Conservation (phyloP, 441 rosid genomes). For the Kokia cookei region DNA sequence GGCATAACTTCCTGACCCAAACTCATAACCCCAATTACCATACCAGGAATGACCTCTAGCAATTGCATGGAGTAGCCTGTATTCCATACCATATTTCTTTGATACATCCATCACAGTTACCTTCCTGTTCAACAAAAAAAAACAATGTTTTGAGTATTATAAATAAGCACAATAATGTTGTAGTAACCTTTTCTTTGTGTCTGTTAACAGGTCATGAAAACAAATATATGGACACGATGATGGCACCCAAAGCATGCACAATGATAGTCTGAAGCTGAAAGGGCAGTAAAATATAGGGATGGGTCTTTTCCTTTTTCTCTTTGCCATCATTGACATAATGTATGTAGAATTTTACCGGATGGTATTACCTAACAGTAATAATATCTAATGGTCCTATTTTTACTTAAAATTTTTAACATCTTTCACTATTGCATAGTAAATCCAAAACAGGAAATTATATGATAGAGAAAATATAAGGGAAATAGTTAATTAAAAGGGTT, state of each 20-base stretch:
- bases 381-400: not conserved
- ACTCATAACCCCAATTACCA: constrained; percentile 59
- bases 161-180: not conserved
- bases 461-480: not conserved
- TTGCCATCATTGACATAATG: not conserved
- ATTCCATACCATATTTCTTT: constrained; percentile 56
- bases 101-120: constrained; percentile 75
- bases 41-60: constrained; percentile 58
- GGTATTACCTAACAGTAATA: not conserved
- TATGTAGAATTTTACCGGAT: not conserved
- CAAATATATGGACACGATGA: not conserved
- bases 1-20: constrained; percentile 54
- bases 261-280: not conserved
- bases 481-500: not conserved
- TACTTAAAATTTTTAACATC: not conserved
- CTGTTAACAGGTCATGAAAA: constrained; percentile 3
- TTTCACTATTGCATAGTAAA: not conserved
- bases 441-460: not conserved
- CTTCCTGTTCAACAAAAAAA: constrained; percentile 23
- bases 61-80: constrained; percentile 51
- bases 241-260: not conserved
- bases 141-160: not conserved
- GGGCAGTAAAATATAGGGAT: not conserved
- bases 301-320: not conserved
- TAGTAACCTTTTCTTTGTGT: not conserved